phyloP scores from a whole-genome alignment of 2,329 filamentous ascomycete genomes.

The Colletotrichum sp. region DNA sequence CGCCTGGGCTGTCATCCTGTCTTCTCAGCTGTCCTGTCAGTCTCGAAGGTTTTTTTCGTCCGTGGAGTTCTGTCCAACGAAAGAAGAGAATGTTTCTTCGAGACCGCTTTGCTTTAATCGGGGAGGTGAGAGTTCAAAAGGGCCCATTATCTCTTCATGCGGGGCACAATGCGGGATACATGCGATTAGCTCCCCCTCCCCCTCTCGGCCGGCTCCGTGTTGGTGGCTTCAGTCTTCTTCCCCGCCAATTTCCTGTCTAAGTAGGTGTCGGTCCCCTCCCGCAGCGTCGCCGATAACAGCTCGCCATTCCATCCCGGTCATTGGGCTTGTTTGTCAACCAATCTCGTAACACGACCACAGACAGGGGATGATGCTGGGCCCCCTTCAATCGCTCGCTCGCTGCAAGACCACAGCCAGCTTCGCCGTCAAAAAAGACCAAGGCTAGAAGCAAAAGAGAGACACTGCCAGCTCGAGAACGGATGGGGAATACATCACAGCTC shows the following conservation, averaged over 20 bases:
- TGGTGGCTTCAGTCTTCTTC: not conserved
- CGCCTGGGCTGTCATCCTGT: constrained; percentile 18
- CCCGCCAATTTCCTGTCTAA: constrained; percentile 1
- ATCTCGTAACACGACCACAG: constrained; percentile 16
- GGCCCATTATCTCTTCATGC: not conserved
- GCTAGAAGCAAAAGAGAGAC: not conserved
- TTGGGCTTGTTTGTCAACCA: not conserved
- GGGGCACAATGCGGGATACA: constrained; percentile 6
- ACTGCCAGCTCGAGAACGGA: not conserved
- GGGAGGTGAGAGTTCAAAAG: not conserved
- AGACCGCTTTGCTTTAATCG: not conserved
- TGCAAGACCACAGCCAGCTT: not conserved
- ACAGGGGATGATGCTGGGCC: not conserved
- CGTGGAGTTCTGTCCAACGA: not conserved
- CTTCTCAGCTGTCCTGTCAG: constrained; percentile 9
- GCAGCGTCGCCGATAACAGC: constrained; percentile 9
- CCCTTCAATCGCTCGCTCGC: not conserved
- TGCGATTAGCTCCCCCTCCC: not conserved
- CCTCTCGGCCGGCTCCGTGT: constrained; percentile 13
- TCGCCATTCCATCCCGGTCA: not conserved
- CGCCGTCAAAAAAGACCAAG: not conserved
- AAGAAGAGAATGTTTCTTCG: not conserved
- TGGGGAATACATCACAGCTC: not conserved
- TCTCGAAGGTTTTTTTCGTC: constrained; percentile 5
- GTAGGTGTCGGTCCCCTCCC: not conserved